phyloP scores from a whole-genome alignment of 2,329 filamentous ascomycete species.

The Monosporascus cannonballus region DNA sequence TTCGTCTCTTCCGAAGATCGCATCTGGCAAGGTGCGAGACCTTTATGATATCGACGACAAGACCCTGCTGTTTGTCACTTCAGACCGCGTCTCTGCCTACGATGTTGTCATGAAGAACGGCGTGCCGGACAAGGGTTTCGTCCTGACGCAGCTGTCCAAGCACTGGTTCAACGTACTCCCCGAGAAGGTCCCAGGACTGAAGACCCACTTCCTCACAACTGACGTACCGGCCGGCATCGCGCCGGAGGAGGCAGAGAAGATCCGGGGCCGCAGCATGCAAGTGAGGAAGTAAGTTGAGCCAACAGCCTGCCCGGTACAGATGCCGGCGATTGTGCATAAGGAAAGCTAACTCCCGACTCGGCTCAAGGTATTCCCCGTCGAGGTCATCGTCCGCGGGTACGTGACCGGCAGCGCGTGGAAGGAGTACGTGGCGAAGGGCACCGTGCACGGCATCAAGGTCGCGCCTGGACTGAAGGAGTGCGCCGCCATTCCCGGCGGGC shows the following conservation, averaged over 20 bases:
- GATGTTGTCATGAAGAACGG: conserved; percentile 59
- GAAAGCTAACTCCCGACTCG: neutral
- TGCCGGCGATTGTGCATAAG: neutral
- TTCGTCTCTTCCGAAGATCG: conserved; percentile 25
- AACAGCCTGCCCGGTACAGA: too few species aligned
- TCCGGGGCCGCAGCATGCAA: conserved; percentile 67
- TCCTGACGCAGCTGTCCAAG: conserved; percentile 40
- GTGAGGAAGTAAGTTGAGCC: conserved; percentile 46
- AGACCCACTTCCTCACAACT: conserved; percentile 46
- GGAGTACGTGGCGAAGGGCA: conserved; percentile 66
- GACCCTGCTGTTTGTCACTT: conserved; percentile 75
- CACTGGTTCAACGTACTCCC: conserved; percentile 50
- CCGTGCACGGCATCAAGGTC: conserved; percentile 71
- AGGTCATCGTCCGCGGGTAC: conserved; percentile 81
- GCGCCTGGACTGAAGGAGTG: conserved; percentile 64
- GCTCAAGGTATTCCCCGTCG: conserved; percentile 69
- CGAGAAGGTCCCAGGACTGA: conserved; percentile 39
- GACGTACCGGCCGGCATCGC: conserved; percentile 28
- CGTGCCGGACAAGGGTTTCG: conserved; percentile 46
- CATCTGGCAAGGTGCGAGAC: conserved; percentile 66
- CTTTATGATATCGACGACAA: conserved; percentile 66
- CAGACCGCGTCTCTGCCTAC: conserved; percentile 91
- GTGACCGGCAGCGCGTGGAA: conserved; percentile 80
- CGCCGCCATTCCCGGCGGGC: conserved; percentile 56
- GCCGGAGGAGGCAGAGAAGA: conserved; percentile 40